These are phyloP conservation scores for Pezicula rhizophila DNA, from an alignment of 2,329 filamentous ascomycete species.

Conservation along the genomic window DNA sequence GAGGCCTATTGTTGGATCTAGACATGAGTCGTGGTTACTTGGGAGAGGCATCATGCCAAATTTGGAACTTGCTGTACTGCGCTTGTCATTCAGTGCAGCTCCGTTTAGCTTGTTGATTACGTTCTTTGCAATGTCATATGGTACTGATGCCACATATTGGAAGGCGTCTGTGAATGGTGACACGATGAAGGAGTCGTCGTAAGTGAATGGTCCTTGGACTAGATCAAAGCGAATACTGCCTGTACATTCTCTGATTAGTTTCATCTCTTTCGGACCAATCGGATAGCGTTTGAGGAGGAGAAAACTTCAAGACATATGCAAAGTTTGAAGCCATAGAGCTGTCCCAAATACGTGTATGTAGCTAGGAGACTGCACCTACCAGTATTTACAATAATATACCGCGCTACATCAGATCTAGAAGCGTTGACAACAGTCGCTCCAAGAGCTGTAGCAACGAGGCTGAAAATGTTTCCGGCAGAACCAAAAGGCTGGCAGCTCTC, in stretches of 20 bases:
- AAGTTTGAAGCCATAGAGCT: no score
- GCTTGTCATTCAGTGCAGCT: slow-evolving; percentile 29
- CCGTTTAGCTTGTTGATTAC: slow-evolving; percentile 54
- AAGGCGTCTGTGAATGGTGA: slow-evolving; percentile 82
- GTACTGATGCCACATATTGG: slow-evolving; percentile 70
- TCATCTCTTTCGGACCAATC: no score
- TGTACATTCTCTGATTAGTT: no score
- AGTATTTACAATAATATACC: slow-evolving; percentile 76
- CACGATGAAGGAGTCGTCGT: slow-evolving; percentile 76
- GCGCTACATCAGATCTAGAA: slow-evolving; percentile 52
- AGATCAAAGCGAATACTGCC: slow-evolving; percentile 83
- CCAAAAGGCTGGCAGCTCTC: slow-evolving; percentile 74
- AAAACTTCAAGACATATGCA: no score
- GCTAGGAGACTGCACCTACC: slow-evolving; percentile 35
- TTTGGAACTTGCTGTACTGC: slow-evolving; percentile 1
- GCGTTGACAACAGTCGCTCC: slow-evolving; percentile 59
- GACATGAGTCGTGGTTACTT: slow-evolving; percentile 30
- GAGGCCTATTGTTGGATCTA: slow-evolving; percentile 17
- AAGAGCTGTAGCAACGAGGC: slow-evolving; percentile 53
- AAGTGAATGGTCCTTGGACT: slow-evolving; percentile 83
- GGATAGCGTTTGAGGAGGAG: no score
- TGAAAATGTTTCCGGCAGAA: slow-evolving; percentile 67
- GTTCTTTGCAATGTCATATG: slow-evolving; percentile 65
- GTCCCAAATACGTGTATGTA: no score
- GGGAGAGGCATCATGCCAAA: slow-evolving; percentile 10